phyloP scores from a whole-genome alignment of 2,329 filamentous ascomycete genomes.

The Colletotrichum lindemuthianum region DNA sequence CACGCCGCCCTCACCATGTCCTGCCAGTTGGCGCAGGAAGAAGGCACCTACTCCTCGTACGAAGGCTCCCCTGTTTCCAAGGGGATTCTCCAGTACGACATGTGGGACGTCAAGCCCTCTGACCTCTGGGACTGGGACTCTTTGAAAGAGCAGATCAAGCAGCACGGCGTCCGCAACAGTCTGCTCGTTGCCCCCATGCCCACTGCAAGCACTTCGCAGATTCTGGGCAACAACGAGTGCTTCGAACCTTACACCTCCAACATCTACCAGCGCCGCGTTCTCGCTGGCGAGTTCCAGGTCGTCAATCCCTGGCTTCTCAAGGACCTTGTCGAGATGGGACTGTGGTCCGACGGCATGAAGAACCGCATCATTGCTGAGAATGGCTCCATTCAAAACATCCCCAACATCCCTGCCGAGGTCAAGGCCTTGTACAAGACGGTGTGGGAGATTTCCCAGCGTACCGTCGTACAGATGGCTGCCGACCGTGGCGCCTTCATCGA shows the following conservation, averaged over 20 bases:
- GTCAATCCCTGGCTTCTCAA: constrained; percentile 99
- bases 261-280: constrained; percentile 98
- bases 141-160: constrained; percentile 89
- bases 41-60: constrained; percentile 90
- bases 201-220: constrained; percentile 96
- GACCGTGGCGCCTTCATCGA: constrained; percentile 99
- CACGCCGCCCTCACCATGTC: constrained; percentile 93
- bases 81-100: constrained; percentile 96
- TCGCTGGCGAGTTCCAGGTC: constrained; percentile 98
- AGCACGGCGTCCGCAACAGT: constrained; percentile 95
- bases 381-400: constrained; percentile 95
- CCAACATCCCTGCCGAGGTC: constrained; percentile 94
- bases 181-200: constrained; percentile 97
- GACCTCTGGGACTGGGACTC: constrained; percentile 96
- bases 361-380: constrained; percentile 99
- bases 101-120: constrained; percentile 95
- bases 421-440: constrained; percentile 99
- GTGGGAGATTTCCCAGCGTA: constrained; percentile 98
- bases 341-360: constrained; percentile 99
- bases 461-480: constrained; percentile 96
- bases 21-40: constrained; percentile 82
- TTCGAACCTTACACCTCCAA: constrained; percentile 99
- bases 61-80: constrained; percentile 93
- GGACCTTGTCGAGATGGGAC: constrained; percentile 95
- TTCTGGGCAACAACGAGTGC: constrained; percentile 98